Conservation (phyloP, 1,139 yeast species). For the Pichia sp. region DNA sequence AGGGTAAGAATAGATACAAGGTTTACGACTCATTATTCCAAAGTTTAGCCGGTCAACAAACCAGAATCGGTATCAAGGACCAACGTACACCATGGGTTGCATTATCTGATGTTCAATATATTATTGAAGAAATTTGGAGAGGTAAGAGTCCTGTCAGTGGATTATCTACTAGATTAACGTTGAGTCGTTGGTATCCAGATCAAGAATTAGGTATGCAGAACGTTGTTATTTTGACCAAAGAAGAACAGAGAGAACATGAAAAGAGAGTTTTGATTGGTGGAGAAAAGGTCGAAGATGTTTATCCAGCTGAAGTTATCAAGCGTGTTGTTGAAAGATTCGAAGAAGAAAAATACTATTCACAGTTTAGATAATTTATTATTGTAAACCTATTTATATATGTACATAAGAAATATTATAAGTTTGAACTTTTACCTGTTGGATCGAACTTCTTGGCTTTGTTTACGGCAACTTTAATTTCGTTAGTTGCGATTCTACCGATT, state of each 20-base stretch:
- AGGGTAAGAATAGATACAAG: slow-evolving; percentile 87
- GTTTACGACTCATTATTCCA: slow-evolving; percentile 80
- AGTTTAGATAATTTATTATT: slow-evolving; percentile 41
- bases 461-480: slow-evolving; percentile 34
- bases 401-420: background rate
- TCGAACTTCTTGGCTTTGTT: slow-evolving; percentile 26
- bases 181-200: slow-evolving; percentile 80
- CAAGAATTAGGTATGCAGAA: slow-evolving; percentile 62
- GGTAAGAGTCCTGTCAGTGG: slow-evolving; percentile 93
- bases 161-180: slow-evolving; percentile 71
- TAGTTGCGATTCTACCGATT: slow-evolving; percentile 53
- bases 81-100: slow-evolving; percentile 70
- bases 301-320: slow-evolving; percentile 56
- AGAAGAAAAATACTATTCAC: slow-evolving; percentile 72
- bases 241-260: slow-evolving; percentile 82
- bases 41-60: slow-evolving; percentile 83
- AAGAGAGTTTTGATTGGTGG: slow-evolving; percentile 66
- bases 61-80: slow-evolving; percentile 66
- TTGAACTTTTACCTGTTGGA: slow-evolving; percentile 23
- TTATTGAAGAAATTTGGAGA: slow-evolving; percentile 89
- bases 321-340: slow-evolving; percentile 61
- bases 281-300: slow-evolving; percentile 60
- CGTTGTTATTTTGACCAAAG: slow-evolving; percentile 83
- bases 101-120: slow-evolving; percentile 70
- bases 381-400: background rate